Conservation (phyloP, 2,329 filamentous ascomycete species). For the Penicillium sp. region DNA sequence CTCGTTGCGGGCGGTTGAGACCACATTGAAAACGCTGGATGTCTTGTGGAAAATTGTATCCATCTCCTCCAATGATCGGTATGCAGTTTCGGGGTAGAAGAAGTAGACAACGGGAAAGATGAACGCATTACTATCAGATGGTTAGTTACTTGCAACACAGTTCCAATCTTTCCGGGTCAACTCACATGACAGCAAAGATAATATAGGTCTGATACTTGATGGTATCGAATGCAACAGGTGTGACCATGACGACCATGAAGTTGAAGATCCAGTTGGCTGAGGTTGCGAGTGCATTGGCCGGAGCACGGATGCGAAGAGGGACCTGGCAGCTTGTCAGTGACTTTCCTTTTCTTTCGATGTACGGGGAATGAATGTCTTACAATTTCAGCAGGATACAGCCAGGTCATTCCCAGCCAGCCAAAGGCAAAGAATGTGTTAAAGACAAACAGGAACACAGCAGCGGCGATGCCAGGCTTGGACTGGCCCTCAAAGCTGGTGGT, state of each 20-base stretch:
- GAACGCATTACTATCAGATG: constrained; percentile 44
- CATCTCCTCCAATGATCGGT: constrained; percentile 63
- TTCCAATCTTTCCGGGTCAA: neutral
- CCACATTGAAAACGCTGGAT: constrained; percentile 47
- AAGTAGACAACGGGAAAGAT: constrained; percentile 58
- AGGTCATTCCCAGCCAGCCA: constrained; percentile 61
- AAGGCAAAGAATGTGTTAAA: constrained; percentile 63
- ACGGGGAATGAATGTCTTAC: constrained; percentile 38
- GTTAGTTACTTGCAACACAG: constrained; percentile 1
- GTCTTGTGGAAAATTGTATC: constrained; percentile 63
- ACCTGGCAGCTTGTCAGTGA: constrained; percentile 19
- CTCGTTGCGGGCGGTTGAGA: constrained; percentile 51
- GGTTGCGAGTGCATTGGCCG: constrained; percentile 24
- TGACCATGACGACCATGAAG: constrained; percentile 65
- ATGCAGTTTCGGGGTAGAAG: constrained; percentile 60
- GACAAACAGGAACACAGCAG: constrained; percentile 58
- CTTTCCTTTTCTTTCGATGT: neutral
- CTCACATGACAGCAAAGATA: constrained; percentile 52
- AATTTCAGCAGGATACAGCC: constrained; percentile 63
- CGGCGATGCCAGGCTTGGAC: constrained; percentile 42
- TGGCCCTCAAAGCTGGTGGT: constrained; percentile 39
- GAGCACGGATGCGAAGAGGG: constrained; percentile 36
- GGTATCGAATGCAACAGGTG: constrained; percentile 57
- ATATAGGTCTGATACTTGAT: constrained; percentile 56
- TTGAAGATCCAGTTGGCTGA: constrained; percentile 48